Evolutionary conservation across 1,284 basidiomycete genomes (phyloP).

Genomic region (Leccinum laetum): DNA sequence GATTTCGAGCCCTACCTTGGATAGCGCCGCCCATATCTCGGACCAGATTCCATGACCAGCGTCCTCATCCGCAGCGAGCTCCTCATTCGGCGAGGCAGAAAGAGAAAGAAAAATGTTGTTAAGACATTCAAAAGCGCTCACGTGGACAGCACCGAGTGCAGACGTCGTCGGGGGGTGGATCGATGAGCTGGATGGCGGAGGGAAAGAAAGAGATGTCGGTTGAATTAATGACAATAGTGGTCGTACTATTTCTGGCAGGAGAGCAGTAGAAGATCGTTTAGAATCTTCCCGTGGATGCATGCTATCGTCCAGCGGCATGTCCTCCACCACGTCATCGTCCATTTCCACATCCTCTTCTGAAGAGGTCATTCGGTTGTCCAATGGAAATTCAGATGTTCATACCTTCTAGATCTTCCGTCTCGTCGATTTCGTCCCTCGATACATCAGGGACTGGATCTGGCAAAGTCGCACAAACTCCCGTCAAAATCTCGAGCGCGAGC

Average conservation of each 20-base stretch:
- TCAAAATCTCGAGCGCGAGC: conserved; percentile 83
- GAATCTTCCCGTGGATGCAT: conserved; percentile 4
- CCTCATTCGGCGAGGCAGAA: conserved; percentile 43
- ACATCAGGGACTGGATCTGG: conserved; percentile 58
- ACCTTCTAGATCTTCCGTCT: conserved; percentile 40
- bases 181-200: conserved; percentile 67
- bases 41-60: conserved; percentile 60
- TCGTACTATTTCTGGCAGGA: conserved; percentile 52
- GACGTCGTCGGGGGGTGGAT: conserved; percentile 86
- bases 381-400: background rate
- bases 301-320: conserved; percentile 24
- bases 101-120: conserved; percentile 89
- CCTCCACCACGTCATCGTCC: conserved; percentile 36
- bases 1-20: conserved; percentile 58
- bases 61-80: conserved; percentile 44
- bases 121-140: conserved; percentile 55
- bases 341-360: conserved; percentile 24
- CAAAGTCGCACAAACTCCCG: conserved; percentile 84
- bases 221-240: conserved; percentile 69
- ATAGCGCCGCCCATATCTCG: conserved; percentile 56
- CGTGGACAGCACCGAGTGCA: conserved; percentile 52
- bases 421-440: conserved; percentile 36
- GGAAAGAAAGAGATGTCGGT: conserved; percentile 79
- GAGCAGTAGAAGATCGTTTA: conserved; percentile 27
- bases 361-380: background rate